Conservation (phyloP, 2,329 filamentous ascomycete genomes). For the Sphaceloma murrayae region DNA sequence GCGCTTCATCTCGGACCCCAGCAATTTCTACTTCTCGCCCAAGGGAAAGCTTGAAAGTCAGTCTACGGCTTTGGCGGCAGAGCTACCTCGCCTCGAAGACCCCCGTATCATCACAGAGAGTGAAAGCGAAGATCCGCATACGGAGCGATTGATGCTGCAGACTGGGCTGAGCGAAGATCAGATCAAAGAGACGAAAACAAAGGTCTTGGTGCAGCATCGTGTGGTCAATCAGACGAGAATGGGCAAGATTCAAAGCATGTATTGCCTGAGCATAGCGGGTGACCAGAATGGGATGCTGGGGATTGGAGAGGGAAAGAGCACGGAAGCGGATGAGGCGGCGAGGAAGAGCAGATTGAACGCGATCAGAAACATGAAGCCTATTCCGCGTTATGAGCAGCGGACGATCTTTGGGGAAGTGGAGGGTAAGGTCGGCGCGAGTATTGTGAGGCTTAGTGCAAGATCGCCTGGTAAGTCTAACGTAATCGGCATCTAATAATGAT, state of each 20-base stretch:
- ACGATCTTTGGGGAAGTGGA: constrained; percentile 82
- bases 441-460: constrained; percentile 70
- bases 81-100: constrained; percentile 39
- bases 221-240: constrained; percentile 93
- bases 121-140: constrained; percentile 33
- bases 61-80: constrained; percentile 38
- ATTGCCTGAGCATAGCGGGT: constrained; percentile 71
- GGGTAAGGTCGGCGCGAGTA: constrained; percentile 77
- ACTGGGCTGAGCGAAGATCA: constrained; percentile 45
- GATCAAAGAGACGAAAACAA: constrained; percentile 50
- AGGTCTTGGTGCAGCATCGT: constrained; percentile 61
- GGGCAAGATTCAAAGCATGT: constrained; percentile 75
- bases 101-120: constrained; percentile 30
- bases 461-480: constrained; percentile 63
- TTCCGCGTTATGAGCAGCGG: constrained; percentile 79
- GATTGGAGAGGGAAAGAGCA: constrained; percentile 80
- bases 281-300: constrained; percentile 80
- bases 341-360: constrained; percentile 70
- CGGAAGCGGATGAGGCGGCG: constrained; percentile 57
- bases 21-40: constrained; percentile 37
- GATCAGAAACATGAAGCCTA: constrained; percentile 86
- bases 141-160: constrained; percentile 46
- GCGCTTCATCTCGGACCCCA: constrained; percentile 38
- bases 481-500: constrained; percentile 7
- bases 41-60: constrained; percentile 42